Evolutionary conservation across 2,329 filamentous ascomycete genomes (phyloP), one percentile per base, ranked within the genome.

Genomic region (Beauveria sp.): DNA sequence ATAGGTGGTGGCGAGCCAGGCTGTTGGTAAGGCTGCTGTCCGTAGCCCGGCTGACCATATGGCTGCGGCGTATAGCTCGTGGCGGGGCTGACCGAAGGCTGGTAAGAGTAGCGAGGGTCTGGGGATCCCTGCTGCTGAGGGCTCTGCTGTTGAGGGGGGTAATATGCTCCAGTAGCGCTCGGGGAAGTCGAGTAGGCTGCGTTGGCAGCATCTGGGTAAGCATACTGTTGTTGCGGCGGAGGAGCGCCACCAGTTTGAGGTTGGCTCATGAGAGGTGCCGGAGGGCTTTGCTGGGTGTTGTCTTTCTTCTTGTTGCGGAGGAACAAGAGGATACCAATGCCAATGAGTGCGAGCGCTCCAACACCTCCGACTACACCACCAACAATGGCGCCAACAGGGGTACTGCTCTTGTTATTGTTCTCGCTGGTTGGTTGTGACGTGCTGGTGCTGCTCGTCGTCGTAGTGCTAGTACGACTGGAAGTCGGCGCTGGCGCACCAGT

Each of bases 311-410:
- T 68, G 40, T 51, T 55, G 61, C 72, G 69, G 54, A 74, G 65
- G 61, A 71, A 62, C 63, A 76, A 68, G 61, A 70, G 70, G 9
- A 69, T 62, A n/a, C 66, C 70, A 14, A 70, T 63, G 20, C 64
- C 69, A 20, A 69, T 59, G 55, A 73, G 62, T 28, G 65, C 72
- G 41, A 76, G 65, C 30, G 67, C 70, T 0, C 66, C 74, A 9
- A 76, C 62, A 53, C 74, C 74, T 16, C 73, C 74, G 4, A 76
- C 69, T 20, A 73, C 72, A 41, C 72, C 73, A 24, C 74, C 74
- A 2, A 75, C 73, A 46, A 76, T 76, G 59, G 72, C 67, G 5
- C 73, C 74, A 22, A 73, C 64, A 9, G 70, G 70, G 1, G 66
- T 69, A n/a, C 53, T 57, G 53, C 60, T 57, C 61, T 61, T 60